Conservation (phyloP, 108 stramenopile species). For the Cyclotella kingstonii region DNA sequence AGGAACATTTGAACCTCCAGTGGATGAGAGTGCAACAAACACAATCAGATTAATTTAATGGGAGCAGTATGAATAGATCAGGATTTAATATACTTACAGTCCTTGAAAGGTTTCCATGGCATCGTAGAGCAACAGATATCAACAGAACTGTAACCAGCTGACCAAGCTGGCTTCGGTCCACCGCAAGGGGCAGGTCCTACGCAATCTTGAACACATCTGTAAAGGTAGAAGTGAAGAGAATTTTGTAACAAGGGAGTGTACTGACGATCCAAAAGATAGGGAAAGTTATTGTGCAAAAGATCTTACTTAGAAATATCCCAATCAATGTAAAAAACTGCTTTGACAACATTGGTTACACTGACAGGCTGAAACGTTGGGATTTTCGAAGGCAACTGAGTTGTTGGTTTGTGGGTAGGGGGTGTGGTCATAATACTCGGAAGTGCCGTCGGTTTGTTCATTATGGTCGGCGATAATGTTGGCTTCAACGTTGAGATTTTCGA, state of each 20-base stretch:
- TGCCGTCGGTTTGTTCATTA: background rate
- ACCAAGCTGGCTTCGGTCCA: slow-evolving; percentile 1
- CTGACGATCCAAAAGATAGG: background rate
- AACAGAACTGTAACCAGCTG: slow-evolving; percentile 4
- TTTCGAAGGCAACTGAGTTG: slow-evolving; percentile 1
- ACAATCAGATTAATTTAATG: no score
- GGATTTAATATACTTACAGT: no score
- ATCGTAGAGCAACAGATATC: slow-evolving; percentile 12
- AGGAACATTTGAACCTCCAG: slow-evolving; percentile 5
- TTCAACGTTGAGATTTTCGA: background rate
- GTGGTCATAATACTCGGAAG: background rate
- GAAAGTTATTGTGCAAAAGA: background rate
- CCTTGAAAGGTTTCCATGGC: slow-evolving; percentile 26
- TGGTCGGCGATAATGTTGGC: background rate
- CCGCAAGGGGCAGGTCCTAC: slow-evolving; percentile 18
- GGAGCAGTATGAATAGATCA: no score
- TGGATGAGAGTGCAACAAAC: no score
- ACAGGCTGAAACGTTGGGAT: background rate
- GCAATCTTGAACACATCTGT: slow-evolving; percentile 26
- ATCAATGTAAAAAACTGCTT: slow-evolving; percentile 6
- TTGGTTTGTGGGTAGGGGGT: background rate
- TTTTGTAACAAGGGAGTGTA: background rate
- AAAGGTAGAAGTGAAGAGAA: background rate
- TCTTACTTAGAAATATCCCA: slow-evolving; percentile 12
- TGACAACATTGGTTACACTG: no score